A percentile compares a stretch with the other conserved stretches of the same genome.
Evolutionary conservation across 441 rosid species (phyloP).

Genomic region (Adansonia gregorii): DNA sequence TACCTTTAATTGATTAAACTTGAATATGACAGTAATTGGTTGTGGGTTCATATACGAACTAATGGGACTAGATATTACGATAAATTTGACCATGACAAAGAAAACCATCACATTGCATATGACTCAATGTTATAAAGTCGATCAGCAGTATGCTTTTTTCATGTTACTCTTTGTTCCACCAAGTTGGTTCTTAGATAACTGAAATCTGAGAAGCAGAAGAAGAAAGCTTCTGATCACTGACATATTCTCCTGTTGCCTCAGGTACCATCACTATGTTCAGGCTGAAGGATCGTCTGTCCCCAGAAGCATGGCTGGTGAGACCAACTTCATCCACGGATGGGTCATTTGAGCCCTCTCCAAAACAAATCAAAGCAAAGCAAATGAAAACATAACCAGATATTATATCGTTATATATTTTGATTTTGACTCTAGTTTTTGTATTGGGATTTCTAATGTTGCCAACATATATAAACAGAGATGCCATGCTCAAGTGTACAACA

Average conservation of each 20-base stretch:
- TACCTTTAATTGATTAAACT: not conserved
- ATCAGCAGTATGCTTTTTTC: too few species aligned
- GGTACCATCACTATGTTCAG: conserved; percentile 54
- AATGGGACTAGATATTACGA: too few species aligned
- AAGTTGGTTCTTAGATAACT: too few species aligned
- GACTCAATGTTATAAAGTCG: too few species aligned
- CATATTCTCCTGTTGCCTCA: conserved; percentile 15
- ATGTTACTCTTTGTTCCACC: too few species aligned
- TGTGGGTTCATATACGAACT: not conserved
- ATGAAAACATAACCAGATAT: not conserved
- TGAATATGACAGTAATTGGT: not conserved
- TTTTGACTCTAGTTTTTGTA: conserved; percentile 1
- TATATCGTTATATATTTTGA: not conserved
- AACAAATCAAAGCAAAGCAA: not conserved
- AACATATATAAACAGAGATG: not conserved
- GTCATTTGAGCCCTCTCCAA: conserved; percentile 40
- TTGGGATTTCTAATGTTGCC: conserved; percentile 16
- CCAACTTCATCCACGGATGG: conserved; percentile 81
- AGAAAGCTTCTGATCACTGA: too few species aligned
- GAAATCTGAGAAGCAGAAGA: too few species aligned
- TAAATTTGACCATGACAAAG: too few species aligned
- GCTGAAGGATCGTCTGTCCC: conserved; percentile 63
- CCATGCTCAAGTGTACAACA: conserved; percentile 11
- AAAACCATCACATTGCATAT: too few species aligned
- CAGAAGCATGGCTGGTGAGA: conserved; percentile 55